phyloP scores from a whole-genome alignment of 345 rosid genomes.

The Eucalyptus erythrocorys region DNA sequence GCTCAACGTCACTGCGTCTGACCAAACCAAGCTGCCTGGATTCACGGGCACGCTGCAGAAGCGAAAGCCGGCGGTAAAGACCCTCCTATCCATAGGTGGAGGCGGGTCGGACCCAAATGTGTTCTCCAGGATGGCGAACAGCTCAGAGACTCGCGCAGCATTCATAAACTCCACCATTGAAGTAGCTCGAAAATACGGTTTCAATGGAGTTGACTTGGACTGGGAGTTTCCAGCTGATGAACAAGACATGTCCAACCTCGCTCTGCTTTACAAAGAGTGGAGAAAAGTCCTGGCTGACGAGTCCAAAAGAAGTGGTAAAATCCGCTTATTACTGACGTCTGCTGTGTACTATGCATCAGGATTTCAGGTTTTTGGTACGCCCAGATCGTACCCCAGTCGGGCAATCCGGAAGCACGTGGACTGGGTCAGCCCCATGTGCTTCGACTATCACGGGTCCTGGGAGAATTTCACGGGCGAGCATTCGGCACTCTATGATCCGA shows the following conservation, averaged over 20 bases:
- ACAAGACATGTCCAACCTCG: conserved; percentile 20
- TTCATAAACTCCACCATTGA: conserved; percentile 28
- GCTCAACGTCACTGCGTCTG: conserved; percentile 10
- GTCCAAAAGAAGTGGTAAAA: neutral
- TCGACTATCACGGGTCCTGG: conserved; percentile 29
- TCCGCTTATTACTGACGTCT: conserved; percentile 16
- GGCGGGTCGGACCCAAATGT: neutral
- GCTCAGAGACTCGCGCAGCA: neutral
- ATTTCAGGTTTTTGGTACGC: neutral
- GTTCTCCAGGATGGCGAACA: conserved; percentile 11
- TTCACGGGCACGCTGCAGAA: conserved; percentile 3
- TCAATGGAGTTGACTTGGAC: conserved; percentile 40
- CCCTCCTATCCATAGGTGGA: conserved; percentile 30
- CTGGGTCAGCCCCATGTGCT: conserved; percentile 40
- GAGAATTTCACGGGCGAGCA: conserved; percentile 12
- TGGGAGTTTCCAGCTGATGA: conserved; percentile 34
- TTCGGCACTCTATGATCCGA: conserved; percentile 10
- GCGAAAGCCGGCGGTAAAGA: conserved; percentile 5
- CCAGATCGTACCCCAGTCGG: conserved; percentile 12
- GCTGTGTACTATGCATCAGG: conserved; percentile 23
- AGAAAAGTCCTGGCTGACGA: conserved; percentile 3
- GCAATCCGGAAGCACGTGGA: conserved; percentile 1
- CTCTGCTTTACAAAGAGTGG: conserved; percentile 1
- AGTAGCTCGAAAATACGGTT: conserved; percentile 18
- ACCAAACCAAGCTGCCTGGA: conserved; percentile 8